phyloP scores from a whole-genome alignment of 1,284 basidiomycete genomes.

The Marasmius tenuissimus region DNA sequence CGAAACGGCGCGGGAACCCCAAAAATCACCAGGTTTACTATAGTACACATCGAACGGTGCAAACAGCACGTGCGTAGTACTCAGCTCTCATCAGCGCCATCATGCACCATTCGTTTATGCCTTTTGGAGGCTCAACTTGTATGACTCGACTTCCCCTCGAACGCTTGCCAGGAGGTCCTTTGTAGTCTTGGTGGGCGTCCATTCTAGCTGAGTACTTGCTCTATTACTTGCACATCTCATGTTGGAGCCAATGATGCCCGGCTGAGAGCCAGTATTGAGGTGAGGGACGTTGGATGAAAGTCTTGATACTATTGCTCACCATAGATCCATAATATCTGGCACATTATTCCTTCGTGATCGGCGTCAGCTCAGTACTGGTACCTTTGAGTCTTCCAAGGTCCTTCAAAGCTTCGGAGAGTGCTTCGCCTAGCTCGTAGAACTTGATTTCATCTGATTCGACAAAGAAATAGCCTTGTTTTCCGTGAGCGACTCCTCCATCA shows the following conservation, averaged over 20 bases:
- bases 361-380: background rate
- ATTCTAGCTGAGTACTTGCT: background rate
- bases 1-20: too few relatives aligned
- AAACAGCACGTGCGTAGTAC: too few relatives aligned
- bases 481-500: background rate
- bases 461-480: background rate
- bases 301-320: background rate
- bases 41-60: too few relatives aligned
- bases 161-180: slow-evolving; percentile 24
- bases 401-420: background rate
- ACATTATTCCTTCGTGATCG: background rate
- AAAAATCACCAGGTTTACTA: too few relatives aligned
- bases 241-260: slow-evolving; percentile 35
- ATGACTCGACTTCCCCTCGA: slow-evolving; percentile 10
- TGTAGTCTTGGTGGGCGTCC: slow-evolving; percentile 2
- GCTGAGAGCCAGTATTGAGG: background rate
- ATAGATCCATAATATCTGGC: background rate
- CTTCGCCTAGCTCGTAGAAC: background rate
- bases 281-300: background rate
- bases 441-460: background rate
- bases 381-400: background rate
- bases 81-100: too few relatives aligned
- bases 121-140: slow-evolving; percentile 11
- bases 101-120: too few relatives aligned
- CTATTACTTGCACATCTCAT: slow-evolving; percentile 41